Evolutionary conservation across 345 rosid species (phyloP).

Genomic region (Iberis pinnata): DNA sequence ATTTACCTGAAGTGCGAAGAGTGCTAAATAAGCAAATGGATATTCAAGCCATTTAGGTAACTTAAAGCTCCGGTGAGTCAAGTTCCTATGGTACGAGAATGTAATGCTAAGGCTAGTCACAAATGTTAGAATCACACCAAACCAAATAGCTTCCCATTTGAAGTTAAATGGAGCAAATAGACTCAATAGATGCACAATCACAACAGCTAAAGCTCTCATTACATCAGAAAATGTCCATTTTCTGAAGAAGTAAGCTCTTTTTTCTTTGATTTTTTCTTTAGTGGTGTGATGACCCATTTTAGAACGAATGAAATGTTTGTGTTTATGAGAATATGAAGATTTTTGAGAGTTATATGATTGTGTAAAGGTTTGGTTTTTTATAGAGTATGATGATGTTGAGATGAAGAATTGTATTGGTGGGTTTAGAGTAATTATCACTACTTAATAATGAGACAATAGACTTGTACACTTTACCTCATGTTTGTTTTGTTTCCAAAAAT

Average conservation of each 20-base stretch:
- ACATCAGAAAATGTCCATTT: slow-evolving; percentile 25
- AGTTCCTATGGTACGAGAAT: slow-evolving; percentile 33
- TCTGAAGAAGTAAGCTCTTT: slow-evolving; percentile 18
- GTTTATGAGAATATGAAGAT: not conserved
- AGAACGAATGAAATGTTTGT: not conserved
- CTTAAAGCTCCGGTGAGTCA: slow-evolving; percentile 31
- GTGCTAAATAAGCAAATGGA: slow-evolving; percentile 28
- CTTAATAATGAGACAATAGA: too few relatives aligned
- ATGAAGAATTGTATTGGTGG: not conserved
- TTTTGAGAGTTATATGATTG: not conserved
- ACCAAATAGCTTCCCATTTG: slow-evolving; percentile 24
- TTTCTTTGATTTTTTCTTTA: slow-evolving; percentile 9
- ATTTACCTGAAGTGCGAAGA: slow-evolving; percentile 31
- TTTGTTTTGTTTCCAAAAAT: too few relatives aligned
- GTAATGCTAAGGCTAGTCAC: slow-evolving; percentile 27
- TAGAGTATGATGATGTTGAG: not conserved
- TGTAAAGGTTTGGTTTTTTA: not conserved
- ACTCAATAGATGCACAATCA: slow-evolving; percentile 19
- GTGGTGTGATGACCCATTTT: slow-evolving; percentile 14
- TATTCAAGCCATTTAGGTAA: slow-evolving; percentile 38
- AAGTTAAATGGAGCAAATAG: slow-evolving; percentile 24
- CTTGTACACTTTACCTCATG: too few relatives aligned
- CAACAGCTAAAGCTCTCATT: slow-evolving; percentile 22
- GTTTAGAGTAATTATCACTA: too few relatives aligned
- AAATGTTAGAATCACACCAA: slow-evolving; percentile 10